A percentile compares a stretch with the other conserved stretches of the same genome.
Evolutionary conservation across 2,329 filamentous ascomycete species (phyloP).

Genomic region (Bipolaris zeicola): DNA sequence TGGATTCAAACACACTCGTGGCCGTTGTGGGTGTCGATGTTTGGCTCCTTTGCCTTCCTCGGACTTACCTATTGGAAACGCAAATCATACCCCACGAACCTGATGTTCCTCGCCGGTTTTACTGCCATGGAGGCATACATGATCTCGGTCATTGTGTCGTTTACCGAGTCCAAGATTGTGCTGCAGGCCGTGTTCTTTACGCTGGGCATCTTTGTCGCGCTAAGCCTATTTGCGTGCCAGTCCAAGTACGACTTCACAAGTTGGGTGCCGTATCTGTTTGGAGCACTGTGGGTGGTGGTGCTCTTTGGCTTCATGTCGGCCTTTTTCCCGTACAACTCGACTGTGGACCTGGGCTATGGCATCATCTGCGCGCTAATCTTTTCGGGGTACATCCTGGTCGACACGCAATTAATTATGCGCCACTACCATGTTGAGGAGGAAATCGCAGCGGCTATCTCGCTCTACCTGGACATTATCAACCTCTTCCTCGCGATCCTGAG

Average conservation of each 20-base stretch:
- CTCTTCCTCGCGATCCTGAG: slow-evolving; percentile 93
- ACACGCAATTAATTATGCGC: slow-evolving; percentile 93
- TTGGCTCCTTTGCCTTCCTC: slow-evolving; percentile 45
- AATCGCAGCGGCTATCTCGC: slow-evolving; percentile 90
- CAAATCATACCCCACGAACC: slow-evolving; percentile 85
- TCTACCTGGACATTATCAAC: slow-evolving; percentile 97
- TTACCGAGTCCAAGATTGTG: slow-evolving; percentile 83
- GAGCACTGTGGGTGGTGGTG: slow-evolving; percentile 84
- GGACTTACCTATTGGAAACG: slow-evolving; percentile 50
- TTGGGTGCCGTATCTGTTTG: slow-evolving; percentile 96
- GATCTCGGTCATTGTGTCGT: slow-evolving; percentile 89
- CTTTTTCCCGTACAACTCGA: slow-evolving; percentile 85
- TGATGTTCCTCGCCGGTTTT: slow-evolving; percentile 89
- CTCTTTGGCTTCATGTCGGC: slow-evolving; percentile 91
- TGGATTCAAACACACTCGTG: slow-evolving; percentile 88
- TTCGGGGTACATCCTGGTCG: slow-evolving; percentile 91
- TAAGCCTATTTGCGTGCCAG: slow-evolving; percentile 89
- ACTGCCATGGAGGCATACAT: slow-evolving; percentile 92
- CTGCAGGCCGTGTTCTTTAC: slow-evolving; percentile 90
- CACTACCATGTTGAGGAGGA: slow-evolving; percentile 98
- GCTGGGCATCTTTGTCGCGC: slow-evolving; percentile 65
- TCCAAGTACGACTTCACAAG: slow-evolving; percentile 97
- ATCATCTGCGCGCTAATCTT: slow-evolving; percentile 84
- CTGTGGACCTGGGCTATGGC: slow-evolving; percentile 83
- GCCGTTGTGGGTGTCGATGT: slow-evolving; percentile 83